Evolutionary conservation across 441 rosid genomes (phyloP), one percentile per base, ranked within the genome.

Genomic region (Bocquillonia castaneifolia): DNA sequence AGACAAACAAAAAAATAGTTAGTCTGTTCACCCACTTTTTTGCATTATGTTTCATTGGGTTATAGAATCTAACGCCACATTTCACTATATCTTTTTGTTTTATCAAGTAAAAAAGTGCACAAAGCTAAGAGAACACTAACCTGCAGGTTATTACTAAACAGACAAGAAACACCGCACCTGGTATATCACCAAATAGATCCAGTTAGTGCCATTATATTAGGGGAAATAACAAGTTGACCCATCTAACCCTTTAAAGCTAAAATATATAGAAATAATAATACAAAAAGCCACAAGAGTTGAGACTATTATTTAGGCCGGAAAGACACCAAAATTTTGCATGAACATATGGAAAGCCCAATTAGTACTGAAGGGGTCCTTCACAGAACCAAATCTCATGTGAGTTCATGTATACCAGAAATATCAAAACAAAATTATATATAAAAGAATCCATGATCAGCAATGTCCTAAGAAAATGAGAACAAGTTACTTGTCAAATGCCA

Each of bases 131-230:
- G 71, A 64, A 57, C 15, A 65, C 81, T 62, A 68, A 91, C 99
- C 98, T 87, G 93, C 93, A 90, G 31, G 98, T 95, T 79, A 90
- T 86, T 62, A 85, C 80, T 64, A 90, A 81, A 78, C 96, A 95
- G 76, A 95, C 98, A 42, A 86, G 20, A 74, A 92, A 92, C 23
- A 95, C 99, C 0, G 97, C 96, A 73, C 88, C 98, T 95, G 90
- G 63, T 51, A 72, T 15, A 47, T 34, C 63, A 77, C 31, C 59
- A 69, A 77, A 61, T 39, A 75, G 42, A 72, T 26, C 72, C 51
- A 34, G 36, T 64, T 26, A 62, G 52, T 51, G 3, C n/a, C 34
- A 52, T 64, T 68, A 23, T 52, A 23, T 22, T 45, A 58, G 52
- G 18, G 47, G 31, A 45, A 56, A 50, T 63, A 18, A 50, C 8